Percentiles rank a stretch among this genome's conserved stretches.
Evolutionary conservation across 2,329 filamentous ascomycete genomes (phyloP).

Genomic region (Macroventuria anomochaeta): DNA sequence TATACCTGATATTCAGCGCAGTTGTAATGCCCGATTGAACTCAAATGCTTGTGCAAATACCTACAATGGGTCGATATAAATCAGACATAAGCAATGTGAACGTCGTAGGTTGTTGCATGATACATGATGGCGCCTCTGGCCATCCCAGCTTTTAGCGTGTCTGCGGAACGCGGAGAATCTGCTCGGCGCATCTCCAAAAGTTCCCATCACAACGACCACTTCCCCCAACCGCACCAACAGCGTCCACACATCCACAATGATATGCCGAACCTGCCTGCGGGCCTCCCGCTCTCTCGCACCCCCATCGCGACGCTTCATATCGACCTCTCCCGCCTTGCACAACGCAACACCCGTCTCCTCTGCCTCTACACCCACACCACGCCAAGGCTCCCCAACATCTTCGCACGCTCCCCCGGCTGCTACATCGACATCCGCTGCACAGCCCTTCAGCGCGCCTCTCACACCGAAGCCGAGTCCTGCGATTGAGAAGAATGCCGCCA

Average conservation of each 20-base stretch:
- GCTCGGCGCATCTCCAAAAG: slow-evolving; percentile 24
- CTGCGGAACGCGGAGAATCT: neutral
- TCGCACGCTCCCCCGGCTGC: slow-evolving; percentile 44
- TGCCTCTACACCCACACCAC: slow-evolving; percentile 34
- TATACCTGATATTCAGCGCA: slow-evolving; percentile 8
- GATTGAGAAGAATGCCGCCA: slow-evolving; percentile 34
- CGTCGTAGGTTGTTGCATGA: too few relatives aligned
- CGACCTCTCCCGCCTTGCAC: slow-evolving; percentile 27
- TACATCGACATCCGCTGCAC: slow-evolving; percentile 54
- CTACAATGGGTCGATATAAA: too few relatives aligned
- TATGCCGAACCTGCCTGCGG: slow-evolving; percentile 50
- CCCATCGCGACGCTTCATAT: slow-evolving; percentile 35
- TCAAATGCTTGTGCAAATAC: neutral
- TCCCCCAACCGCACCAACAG: neutral
- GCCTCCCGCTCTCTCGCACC: slow-evolving; percentile 33
- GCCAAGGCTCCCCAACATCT: slow-evolving; percentile 34
- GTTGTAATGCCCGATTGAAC: neutral
- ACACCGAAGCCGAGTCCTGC: slow-evolving; percentile 32
- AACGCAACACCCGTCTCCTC: slow-evolving; percentile 39
- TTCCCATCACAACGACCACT: slow-evolving; percentile 8
- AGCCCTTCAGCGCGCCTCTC: slow-evolving; percentile 55
- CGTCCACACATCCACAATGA: slow-evolving; percentile 39
- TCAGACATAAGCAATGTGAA: too few relatives aligned
- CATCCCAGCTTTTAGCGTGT: too few relatives aligned
- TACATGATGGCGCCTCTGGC: too few relatives aligned